A percentile compares a stretch with the other conserved stretches of the same genome.
Conservation (phyloP, 2,329 filamentous ascomycete species). For the Botrytis sinoallii region DNA sequence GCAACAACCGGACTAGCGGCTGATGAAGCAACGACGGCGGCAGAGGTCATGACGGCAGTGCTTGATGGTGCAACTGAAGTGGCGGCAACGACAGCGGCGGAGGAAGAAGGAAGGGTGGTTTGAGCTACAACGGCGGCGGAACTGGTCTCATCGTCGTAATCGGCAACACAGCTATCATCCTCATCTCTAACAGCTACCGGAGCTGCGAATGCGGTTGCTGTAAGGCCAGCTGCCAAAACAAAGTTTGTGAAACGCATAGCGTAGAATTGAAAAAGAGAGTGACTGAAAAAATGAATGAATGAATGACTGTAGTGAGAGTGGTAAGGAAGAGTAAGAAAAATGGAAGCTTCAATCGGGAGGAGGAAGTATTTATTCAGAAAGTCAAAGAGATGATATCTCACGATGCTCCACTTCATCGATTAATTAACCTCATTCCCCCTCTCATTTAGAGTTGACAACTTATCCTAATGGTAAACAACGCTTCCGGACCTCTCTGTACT, state of each 20-base stretch:
- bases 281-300: slow-evolving; percentile 4
- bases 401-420: slow-evolving; percentile 7
- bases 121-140: slow-evolving; percentile 7
- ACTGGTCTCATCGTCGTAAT: slow-evolving; percentile 12
- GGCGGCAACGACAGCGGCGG: slow-evolving; percentile 3
- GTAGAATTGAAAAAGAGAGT: slow-evolving; percentile 4
- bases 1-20: not conserved
- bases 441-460: not conserved
- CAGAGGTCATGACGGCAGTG: not conserved
- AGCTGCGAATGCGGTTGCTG: slow-evolving; percentile 18
- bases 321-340: not conserved
- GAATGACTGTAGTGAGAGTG: slow-evolving; percentile 11
- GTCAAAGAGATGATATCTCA: not conserved
- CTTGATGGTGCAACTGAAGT: slow-evolving; percentile 9
- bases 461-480: not conserved
- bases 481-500: not conserved
- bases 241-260: slow-evolving; percentile 19
- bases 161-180: slow-evolving; percentile 13
- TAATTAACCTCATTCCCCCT: not conserved
- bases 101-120: slow-evolving; percentile 6
- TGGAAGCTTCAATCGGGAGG: not conserved
- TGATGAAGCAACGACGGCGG: not conserved
- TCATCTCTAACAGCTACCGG: slow-evolving; percentile 16
- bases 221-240: slow-evolving; percentile 17
- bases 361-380: slow-evolving; percentile 15